Evolutionary conservation across 176 grass and related monocot species (phyloP).

Genomic region (Luzula sylvatica): DNA sequence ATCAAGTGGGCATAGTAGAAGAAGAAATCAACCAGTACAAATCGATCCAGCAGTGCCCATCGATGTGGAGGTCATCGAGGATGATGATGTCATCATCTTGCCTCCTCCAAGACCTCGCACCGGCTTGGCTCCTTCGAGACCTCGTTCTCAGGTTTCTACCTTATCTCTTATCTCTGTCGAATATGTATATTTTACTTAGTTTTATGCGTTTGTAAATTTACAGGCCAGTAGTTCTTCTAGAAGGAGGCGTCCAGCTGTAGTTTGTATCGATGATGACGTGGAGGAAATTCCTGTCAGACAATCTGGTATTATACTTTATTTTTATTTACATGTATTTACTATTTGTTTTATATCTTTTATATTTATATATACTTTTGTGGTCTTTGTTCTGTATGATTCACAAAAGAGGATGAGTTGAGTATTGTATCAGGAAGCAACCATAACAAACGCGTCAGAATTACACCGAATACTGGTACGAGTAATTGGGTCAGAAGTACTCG

Average conservation of each 20-base stretch:
- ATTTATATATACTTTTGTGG: neutral
- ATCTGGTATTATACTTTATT: conserved; percentile 9
- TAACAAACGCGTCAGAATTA: conserved; percentile 20
- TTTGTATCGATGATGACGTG: conserved; percentile 12
- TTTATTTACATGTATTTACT: neutral
- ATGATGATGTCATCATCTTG: conserved; percentile 16
- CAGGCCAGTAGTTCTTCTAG: conserved; percentile 15
- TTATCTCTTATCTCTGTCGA: neutral
- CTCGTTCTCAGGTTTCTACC: conserved; percentile 12
- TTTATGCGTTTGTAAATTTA: conserved; percentile 10
- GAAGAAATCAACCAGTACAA: conserved; percentile 10
- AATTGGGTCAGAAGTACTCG: conserved; percentile 1
- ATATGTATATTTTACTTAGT: neutral
- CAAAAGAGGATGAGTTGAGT: conserved; percentile 12
- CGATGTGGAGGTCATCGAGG: conserved; percentile 12
- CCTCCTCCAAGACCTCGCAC: conserved; percentile 1
- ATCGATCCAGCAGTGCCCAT: conserved; percentile 1
- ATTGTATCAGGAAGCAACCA: conserved; percentile 18
- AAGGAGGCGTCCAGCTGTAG: neutral
- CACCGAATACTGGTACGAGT: conserved; percentile 10
- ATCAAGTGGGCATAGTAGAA: conserved; percentile 9
- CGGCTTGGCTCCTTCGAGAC: too few relatives aligned
- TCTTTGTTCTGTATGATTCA: neutral
- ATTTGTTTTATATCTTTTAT: too few relatives aligned
- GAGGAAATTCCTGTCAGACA: conserved; percentile 16